A percentile compares a stretch with the other conserved stretches of the same genome.
phyloP scores from a whole-genome alignment of 139 green algal species.

The Astrephomene gubernaculifera region DNA sequence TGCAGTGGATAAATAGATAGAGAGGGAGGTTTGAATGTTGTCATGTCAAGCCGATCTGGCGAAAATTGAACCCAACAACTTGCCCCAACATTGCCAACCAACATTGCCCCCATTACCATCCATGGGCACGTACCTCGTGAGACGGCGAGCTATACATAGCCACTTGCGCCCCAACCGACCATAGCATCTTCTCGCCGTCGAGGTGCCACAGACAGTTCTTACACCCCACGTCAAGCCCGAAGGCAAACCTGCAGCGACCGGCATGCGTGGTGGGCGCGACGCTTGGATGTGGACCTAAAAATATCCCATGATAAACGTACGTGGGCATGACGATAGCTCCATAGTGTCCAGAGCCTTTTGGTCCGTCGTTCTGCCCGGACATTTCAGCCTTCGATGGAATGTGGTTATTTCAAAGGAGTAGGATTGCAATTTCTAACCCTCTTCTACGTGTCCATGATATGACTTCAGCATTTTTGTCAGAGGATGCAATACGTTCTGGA shows the following conservation, averaged over 20 bases:
- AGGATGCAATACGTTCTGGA: too few relatives aligned
- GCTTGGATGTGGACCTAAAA: not conserved
- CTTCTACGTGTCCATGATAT: too few relatives aligned
- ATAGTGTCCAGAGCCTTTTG: not conserved
- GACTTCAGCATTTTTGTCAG: too few relatives aligned
- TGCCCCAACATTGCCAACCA: too few relatives aligned
- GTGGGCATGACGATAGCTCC: slow-evolving; percentile 47
- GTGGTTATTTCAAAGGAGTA: too few relatives aligned
- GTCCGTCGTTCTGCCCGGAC: not conserved
- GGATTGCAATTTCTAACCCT: too few relatives aligned
- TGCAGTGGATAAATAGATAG: not conserved
- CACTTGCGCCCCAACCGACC: slow-evolving; percentile 34
- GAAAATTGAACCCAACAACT: too few relatives aligned
- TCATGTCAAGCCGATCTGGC: too few relatives aligned
- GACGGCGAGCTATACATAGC: slow-evolving; percentile 30
- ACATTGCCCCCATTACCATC: not conserved
- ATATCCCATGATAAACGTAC: not conserved
- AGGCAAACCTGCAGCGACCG: slow-evolving; percentile 40
- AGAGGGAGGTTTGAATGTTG: not conserved
- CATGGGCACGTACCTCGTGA: not conserved
- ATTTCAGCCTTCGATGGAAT: too few relatives aligned
- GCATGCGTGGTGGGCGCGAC: not conserved
- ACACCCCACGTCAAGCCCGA: slow-evolving; percentile 38
- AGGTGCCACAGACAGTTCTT: slow-evolving; percentile 37
- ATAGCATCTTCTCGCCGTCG: slow-evolving; percentile 50